Base-by-base conservation (phyloP, 2,329 filamentous ascomycete genomes). In the Bipolaris gigantea region DNA sequence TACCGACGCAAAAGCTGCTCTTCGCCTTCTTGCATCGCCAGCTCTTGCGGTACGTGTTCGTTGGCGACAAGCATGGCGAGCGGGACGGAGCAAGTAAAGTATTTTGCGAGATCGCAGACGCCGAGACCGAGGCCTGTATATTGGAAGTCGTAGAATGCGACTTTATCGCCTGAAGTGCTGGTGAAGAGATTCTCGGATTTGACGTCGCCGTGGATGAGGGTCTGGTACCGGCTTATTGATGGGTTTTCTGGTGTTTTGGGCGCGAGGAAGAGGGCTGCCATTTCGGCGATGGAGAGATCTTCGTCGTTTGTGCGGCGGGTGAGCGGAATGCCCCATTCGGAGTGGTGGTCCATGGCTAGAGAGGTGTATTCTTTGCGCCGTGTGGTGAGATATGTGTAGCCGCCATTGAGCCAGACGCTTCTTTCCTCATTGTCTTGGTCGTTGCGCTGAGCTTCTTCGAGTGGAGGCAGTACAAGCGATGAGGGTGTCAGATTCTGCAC, bases 141-240 rank as follows among this genome's bases (percentile, higher is more conserved):
- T 61, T 89, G 86, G 51, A 89, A 89, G 65, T 89, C 87, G 62
- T 85, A 88, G 58, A 89, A 86, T 0, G 83, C 85, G 1, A 85
- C 84, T 3, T 74, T 55, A 2, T 80, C 71, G 1, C 82, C 84
- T 0, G 67, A 59, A 0, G 64, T 53, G 0, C 75, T 84, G 0
- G 83, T 83, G 63, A 88, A 88, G 6, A 89, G 77, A 54, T 89
- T 89, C 60, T 88, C 85, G 0, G 83, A 86, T 68, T 89, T 89
- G 47, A 88, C 85, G 52, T 89, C 86, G 7, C 86, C 86, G 62
- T 89, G 86, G 7, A 89, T 83, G 15, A 84, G 77, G 0, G 85
- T 85, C 58, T 87, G 64, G 32, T 76, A 76, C 0, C 53, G 53
- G 9, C 56, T 78, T 1, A 77, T 75, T 0, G 73, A 51, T 7